Base-by-base conservation (phyloP, 495 filamentous ascomycete species). In the Aspergillus coremiiformis region DNA sequence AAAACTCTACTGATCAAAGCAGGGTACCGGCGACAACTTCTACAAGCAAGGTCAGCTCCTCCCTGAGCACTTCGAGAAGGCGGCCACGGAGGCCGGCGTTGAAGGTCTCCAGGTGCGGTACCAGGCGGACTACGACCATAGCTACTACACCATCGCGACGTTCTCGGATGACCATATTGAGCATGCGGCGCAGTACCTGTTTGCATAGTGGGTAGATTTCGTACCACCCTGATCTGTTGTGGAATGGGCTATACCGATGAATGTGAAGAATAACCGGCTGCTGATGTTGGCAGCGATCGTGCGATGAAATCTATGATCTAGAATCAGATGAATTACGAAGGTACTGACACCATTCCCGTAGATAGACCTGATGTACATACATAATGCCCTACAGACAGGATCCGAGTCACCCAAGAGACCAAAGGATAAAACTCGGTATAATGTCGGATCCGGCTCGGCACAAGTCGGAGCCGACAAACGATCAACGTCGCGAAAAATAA, bases 111-210 rank as follows among this genome's bases (percentile, higher is more conserved):
- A 79, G 42, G 64, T 96, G 54, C 76, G 93, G 60, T 93, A 91
- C 75, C 92, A 96, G 71, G 62, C 89, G 63, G 90, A 82, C 46
- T 98, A 98, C 65, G 94, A 98, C 68, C 93, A 97, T 67, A 94
- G 89, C 48, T 98, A 98, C 66, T 96, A 79, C 69, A 95, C 93
- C 60, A 92, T 98, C 73, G 81, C 92, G 24, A 81, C 76, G 10
- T 98, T 98, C 69, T 78, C 86, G 44, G 84, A 85, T 58, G 91
- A 97, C 56, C 93, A 98, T 75, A 77, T 98, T 46, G 82, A 85
- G 48, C 89, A 93, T 67, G 89, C 90, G 49, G 91, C 93, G 33
- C 93, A 89, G 78, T 81, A 90, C 70, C 68, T 95, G 37, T 67
- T 78, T 66, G 69, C 67, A 58, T 80, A 81, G 76, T 78, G 72